Evolutionary conservation across 306 rosid species (phyloP).

Genomic region (Ochetophila trinervis): DNA sequence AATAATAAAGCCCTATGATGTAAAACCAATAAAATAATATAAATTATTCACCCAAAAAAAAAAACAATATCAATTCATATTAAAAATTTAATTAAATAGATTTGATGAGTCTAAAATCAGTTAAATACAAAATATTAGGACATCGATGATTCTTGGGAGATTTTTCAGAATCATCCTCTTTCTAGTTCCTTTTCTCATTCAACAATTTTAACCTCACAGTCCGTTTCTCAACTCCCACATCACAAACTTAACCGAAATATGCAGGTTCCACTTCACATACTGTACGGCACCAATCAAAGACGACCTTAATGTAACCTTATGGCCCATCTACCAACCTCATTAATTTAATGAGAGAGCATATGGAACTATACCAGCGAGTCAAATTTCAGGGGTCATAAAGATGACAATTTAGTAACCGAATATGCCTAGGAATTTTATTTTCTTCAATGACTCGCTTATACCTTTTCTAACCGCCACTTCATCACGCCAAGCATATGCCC

Average conservation of each 20-base stretch:
- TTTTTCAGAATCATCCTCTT: constrained; percentile 48
- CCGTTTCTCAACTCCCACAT: constrained; percentile 11
- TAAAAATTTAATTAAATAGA: too few relatives aligned
- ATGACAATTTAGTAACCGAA: constrained; percentile 48
- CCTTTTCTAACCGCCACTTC: constrained; percentile 47
- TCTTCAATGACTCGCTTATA: constrained; percentile 43
- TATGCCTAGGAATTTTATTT: constrained; percentile 57
- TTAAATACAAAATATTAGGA: too few relatives aligned
- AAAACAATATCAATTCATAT: too few relatives aligned
- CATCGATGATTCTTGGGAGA: constrained; percentile 33
- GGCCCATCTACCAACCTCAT: background rate
- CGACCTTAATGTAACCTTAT: background rate
- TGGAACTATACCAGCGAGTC: constrained; percentile 3
- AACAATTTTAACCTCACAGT: constrained; percentile 19
- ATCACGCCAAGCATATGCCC: constrained; percentile 82
- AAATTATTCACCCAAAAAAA: too few relatives aligned
- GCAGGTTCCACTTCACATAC: background rate
- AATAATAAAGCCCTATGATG: too few relatives aligned
- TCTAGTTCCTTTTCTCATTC: constrained; percentile 7
- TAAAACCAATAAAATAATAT: too few relatives aligned
- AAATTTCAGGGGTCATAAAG: constrained; percentile 22
- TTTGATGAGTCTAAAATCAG: too few relatives aligned
- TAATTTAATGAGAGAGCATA: background rate
- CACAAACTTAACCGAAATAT: background rate
- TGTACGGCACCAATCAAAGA: constrained; percentile 6